phyloP scores from a whole-genome alignment of 1,284 basidiomycete species.

The Leucoagaricus sp. region DNA sequence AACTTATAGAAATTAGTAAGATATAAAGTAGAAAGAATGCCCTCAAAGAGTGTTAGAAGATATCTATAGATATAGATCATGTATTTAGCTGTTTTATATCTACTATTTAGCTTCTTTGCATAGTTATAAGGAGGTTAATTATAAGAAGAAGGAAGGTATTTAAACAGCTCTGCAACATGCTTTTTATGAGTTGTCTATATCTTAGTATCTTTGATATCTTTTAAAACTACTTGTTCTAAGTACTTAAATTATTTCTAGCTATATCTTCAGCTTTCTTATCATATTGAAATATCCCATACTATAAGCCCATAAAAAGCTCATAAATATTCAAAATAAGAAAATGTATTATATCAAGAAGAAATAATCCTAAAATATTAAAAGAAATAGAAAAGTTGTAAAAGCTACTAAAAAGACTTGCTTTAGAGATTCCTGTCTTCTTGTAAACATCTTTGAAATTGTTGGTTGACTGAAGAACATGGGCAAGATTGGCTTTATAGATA shows the following conservation, averaged over 20 bases:
- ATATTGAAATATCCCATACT: slow-evolving; percentile 25
- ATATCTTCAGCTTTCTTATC: too few relatives aligned
- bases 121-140: slow-evolving; percentile 32
- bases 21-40: slow-evolving; percentile 30
- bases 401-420: slow-evolving; percentile 27
- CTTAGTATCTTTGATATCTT: slow-evolving; percentile 9
- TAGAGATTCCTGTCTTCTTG: slow-evolving; percentile 25
- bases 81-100: slow-evolving; percentile 34
- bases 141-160: slow-evolving; percentile 34
- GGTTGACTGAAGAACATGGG: slow-evolving; percentile 16
- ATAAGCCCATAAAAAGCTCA: slow-evolving; percentile 33
- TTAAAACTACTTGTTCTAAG: slow-evolving; percentile 34
- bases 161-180: slow-evolving; percentile 25
- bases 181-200: slow-evolving; percentile 29
- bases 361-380: slow-evolving; percentile 28
- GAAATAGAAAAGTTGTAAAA: slow-evolving; percentile 16
- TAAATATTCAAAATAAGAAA: slow-evolving; percentile 19
- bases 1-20: too few relatives aligned
- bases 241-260: slow-evolving; percentile 20
- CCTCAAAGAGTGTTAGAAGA: slow-evolving; percentile 29
- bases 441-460: slow-evolving; percentile 5
- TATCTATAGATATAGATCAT: slow-evolving; percentile 33
- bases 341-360: slow-evolving; percentile 38
- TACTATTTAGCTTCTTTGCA: slow-evolving; percentile 29
- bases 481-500: slow-evolving; percentile 5